Evolutionary conservation across 2,329 filamentous ascomycete species (phyloP), one percentile per base, ranked within the genome.

Genomic region (Neonectria coccinea): DNA sequence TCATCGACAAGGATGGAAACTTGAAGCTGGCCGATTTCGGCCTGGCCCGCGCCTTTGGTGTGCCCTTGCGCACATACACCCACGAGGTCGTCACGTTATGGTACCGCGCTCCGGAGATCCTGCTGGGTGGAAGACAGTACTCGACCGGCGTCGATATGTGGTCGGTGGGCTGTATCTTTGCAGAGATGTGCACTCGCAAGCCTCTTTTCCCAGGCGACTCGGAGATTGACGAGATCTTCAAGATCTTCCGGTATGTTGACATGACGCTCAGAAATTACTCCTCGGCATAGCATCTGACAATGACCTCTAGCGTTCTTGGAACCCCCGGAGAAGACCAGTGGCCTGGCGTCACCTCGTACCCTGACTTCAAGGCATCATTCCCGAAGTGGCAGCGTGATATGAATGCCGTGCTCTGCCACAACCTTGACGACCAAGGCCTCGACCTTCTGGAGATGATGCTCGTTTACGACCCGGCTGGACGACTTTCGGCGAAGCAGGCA

Each of bases 81-180:
- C 94, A 97, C 80, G 94, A 97, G 86, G 93, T 97, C 65, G 94
- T 97, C 64, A 97, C 94, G 1, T 85, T 97, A 62, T 97, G 94
- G 94, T 97, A 97, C 79, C 91, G 94, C 67, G 88, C 93, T 9
- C 94, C 94, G 1, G 94, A 97, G 79, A 97, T 97, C 79, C 86
- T 97, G 20, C 88, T 97, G 2, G 94, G 94, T 76, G 93, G 94
- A 62, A 90, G 94, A 56, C 93, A 97, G 79, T 97, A 97, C 82
- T 96, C 92, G 14, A 97, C 94, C 14, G 94, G 94, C 62, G 93
- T 97, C 45, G 94, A 97, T 76, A 97, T 97, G 92, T 97, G 94
- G 94, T 96, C 92, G 33, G 90, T 94, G 54, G 94, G 94, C 67
- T 96, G 93, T 79, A 97, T 97, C 79, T 97, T 97, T 79, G 94